Conservation (phyloP, 352 stramenopile species). For the Phytophthora brassicae region DNA sequence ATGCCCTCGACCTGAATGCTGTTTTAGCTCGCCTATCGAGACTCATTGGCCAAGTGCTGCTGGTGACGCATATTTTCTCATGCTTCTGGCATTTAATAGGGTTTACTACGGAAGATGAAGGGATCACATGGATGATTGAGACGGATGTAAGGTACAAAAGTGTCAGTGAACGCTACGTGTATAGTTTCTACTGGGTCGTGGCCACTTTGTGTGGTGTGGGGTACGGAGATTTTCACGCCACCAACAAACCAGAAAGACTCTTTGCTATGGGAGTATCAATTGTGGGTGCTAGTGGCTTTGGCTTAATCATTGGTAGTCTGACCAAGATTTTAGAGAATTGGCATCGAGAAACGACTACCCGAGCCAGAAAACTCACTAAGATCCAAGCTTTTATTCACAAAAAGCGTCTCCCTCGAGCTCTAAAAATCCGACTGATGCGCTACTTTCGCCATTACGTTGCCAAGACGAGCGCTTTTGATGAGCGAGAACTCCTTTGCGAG, state of each 20-base stretch:
- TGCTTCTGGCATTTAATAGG: constrained; percentile 84
- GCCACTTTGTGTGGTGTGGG: constrained; percentile 78
- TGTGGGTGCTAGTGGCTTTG: constrained; percentile 75
- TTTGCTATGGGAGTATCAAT: constrained; percentile 76
- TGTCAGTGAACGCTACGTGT: constrained; percentile 60
- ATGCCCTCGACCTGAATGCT: constrained; percentile 63
- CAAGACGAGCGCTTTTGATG: constrained; percentile 74
- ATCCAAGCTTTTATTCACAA: constrained; percentile 68
- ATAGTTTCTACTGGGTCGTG: constrained; percentile 87
- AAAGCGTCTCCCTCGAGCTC: constrained; percentile 51
- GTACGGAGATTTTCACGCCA: constrained; percentile 80
- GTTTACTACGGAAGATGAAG: constrained; percentile 34
- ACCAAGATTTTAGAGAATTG: constrained; percentile 83
- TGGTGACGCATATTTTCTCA: constrained; percentile 72
- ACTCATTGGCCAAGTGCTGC: constrained; percentile 65
- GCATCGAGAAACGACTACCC: constrained; percentile 61
- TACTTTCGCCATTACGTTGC: constrained; percentile 86
- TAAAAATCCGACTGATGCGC: constrained; percentile 55
- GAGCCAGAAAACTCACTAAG: constrained; percentile 60
- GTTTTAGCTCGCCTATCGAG: constrained; percentile 61
- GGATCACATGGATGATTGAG: constrained; percentile 42
- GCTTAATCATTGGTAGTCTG: constrained; percentile 84
- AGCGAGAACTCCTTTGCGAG: constrained; percentile 73
- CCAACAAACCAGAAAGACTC: constrained; percentile 65
- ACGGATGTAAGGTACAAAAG: constrained; percentile 27